Conservation (phyloP, 208 protist genomes). For the Crithidia sp. region DNA sequence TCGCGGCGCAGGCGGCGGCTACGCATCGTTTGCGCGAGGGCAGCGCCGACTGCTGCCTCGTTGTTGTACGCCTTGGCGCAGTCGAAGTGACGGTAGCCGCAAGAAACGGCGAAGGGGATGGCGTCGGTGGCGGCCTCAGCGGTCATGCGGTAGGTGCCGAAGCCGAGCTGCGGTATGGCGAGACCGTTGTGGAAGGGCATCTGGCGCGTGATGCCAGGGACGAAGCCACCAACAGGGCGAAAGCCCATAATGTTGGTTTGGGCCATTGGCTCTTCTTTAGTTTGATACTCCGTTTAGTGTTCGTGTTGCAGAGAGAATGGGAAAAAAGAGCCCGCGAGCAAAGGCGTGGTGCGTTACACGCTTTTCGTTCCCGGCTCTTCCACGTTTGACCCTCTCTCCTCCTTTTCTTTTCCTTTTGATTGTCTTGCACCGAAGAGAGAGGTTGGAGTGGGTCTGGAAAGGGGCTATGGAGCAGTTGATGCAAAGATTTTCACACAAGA, state of each 20-base stretch:
- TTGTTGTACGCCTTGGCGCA: constrained; percentile 93
- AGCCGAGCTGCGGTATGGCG: constrained; percentile 84
- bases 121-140: constrained; percentile 45
- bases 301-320: no score
- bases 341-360: no score
- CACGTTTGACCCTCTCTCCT: no score
- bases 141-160: constrained; percentile 88
- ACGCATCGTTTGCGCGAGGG: constrained; percentile 54
- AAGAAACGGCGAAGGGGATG: constrained; percentile 72
- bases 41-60: constrained; percentile 89
- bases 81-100: constrained; percentile 91
- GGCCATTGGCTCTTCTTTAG: constrained; percentile 2
- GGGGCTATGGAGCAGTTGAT: no score
- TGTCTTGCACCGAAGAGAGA: no score
- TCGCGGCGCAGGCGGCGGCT: constrained; percentile 70
- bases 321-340: no score
- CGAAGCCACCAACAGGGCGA: constrained; percentile 25
- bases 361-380: no score
- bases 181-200: constrained; percentile 55
- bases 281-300: background rate
- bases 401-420: no score
- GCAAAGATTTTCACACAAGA: no score
- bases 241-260: constrained; percentile 2
- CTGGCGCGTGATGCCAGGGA: constrained; percentile 29
- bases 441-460: no score